These are phyloP conservation scores for Cladophialophora yegresii DNA, from an alignment of 2,329 filamentous ascomycete species.

Conservation along the genomic window DNA sequence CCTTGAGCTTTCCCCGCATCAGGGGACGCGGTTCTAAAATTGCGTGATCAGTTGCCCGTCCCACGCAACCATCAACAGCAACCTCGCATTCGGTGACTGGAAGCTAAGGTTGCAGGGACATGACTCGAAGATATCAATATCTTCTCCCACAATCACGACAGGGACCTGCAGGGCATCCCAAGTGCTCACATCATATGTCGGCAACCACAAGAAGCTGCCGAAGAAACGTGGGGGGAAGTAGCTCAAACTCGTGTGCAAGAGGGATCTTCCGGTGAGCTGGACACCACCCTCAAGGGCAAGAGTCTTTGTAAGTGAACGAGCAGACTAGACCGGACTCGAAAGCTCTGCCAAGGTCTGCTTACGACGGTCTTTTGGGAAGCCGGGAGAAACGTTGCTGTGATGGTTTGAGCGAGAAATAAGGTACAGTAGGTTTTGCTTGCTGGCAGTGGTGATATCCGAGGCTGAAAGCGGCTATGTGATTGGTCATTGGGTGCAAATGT, in stretches of 20 bases:
- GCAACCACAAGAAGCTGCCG: not conserved
- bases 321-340: not conserved
- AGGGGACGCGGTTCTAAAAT: not conserved
- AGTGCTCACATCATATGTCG: not conserved
- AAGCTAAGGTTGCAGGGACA: not conserved
- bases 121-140: not conserved
- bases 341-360: too few relatives aligned
- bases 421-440: not conserved
- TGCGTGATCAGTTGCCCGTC: slow-evolving; percentile 7
- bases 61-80: not conserved
- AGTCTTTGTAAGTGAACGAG: not conserved
- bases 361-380: not conserved
- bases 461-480: not conserved
- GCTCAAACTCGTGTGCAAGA: not conserved
- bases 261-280: slow-evolving; percentile 2
- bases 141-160: not conserved
- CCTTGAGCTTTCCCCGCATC: slow-evolving; percentile 5
- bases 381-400: not conserved
- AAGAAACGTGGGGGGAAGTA: not conserved
- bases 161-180: not conserved
- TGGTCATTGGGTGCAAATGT: not conserved
- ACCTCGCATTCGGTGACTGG: not conserved
- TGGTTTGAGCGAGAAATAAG: not conserved
- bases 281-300: not conserved
- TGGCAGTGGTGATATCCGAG: slow-evolving; percentile 8